These are phyloP conservation scores for Fusarium irregulare DNA, from an alignment of 2,329 filamentous ascomycete genomes.

Conservation along the genomic window DNA sequence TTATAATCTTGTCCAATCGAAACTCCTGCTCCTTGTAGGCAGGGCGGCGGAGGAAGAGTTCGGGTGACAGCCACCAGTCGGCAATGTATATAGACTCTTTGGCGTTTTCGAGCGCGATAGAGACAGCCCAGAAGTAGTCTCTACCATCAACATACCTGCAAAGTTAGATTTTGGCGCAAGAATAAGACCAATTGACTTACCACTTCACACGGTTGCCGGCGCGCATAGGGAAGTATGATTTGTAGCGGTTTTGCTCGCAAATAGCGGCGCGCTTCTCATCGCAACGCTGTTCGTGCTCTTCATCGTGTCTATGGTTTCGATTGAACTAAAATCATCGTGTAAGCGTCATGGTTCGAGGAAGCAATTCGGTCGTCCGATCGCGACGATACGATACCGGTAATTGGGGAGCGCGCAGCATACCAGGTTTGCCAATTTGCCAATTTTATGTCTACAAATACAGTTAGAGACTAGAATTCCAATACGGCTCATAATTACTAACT, in stretches of 20 bases:
- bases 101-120: conserved; percentile 86
- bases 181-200: conserved; percentile 63
- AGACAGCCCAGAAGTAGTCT: conserved; percentile 96
- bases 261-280: conserved; percentile 83
- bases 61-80: conserved; percentile 97
- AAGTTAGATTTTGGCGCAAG: background rate
- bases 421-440: conserved; percentile 72
- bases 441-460: conserved; percentile 56
- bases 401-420: conserved; percentile 52
- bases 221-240: conserved; percentile 90
- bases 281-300: conserved; percentile 86
- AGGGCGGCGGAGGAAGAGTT: conserved; percentile 86
- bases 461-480: conserved; percentile 1
- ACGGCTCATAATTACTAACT: conserved; percentile 55
- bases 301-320: conserved; percentile 89
- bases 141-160: conserved; percentile 76
- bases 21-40: conserved; percentile 86
- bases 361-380: background rate
- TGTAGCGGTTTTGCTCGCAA: conserved; percentile 80
- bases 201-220: conserved; percentile 92
- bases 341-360: background rate
- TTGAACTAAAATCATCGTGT: conserved; percentile 69
- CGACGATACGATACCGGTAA: background rate
- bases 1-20: conserved; percentile 86
- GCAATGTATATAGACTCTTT: conserved; percentile 95